Evolutionary conservation across 2,329 filamentous ascomycete genomes (phyloP).

Genomic region (Diaporthe australafricana): DNA sequence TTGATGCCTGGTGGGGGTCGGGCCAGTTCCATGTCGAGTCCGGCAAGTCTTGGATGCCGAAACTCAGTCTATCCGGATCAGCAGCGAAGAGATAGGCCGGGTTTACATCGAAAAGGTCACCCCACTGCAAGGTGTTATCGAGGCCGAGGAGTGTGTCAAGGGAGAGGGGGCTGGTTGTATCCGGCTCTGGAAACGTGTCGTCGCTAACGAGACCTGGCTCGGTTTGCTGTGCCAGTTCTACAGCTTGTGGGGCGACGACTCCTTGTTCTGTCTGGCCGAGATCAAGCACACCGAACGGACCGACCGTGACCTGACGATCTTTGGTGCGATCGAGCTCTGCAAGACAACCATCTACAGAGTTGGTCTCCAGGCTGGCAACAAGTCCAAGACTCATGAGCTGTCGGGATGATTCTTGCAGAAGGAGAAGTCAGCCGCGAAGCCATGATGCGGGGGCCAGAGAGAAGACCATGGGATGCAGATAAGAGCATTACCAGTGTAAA

Average conservation of each 20-base stretch:
- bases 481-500: slow-evolving; percentile 1
- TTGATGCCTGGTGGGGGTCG: neutral
- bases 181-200: neutral
- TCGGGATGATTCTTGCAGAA: neutral
- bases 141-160: slow-evolving; percentile 13
- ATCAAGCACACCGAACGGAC: slow-evolving; percentile 11
- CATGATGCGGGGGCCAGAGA: neutral
- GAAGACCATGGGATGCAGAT: neutral
- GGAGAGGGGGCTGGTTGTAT: neutral
- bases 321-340: neutral
- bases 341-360: slow-evolving; percentile 14
- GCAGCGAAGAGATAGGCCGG: neutral
- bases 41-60: neutral
- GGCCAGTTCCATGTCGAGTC: slow-evolving; percentile 3
- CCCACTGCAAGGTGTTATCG: slow-evolving; percentile 1
- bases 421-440: neutral
- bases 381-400: slow-evolving; percentile 4
- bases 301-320: neutral
- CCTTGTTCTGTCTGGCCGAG: neutral
- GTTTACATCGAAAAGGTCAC: neutral
- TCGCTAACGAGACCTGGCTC: neutral
- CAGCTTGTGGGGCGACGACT: neutral
- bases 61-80: neutral
- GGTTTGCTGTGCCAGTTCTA: neutral
- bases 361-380: slow-evolving; percentile 7